Base-by-base conservation (phyloP, 2,329 filamentous ascomycete genomes). In the Trichophyton verrucosum region DNA sequence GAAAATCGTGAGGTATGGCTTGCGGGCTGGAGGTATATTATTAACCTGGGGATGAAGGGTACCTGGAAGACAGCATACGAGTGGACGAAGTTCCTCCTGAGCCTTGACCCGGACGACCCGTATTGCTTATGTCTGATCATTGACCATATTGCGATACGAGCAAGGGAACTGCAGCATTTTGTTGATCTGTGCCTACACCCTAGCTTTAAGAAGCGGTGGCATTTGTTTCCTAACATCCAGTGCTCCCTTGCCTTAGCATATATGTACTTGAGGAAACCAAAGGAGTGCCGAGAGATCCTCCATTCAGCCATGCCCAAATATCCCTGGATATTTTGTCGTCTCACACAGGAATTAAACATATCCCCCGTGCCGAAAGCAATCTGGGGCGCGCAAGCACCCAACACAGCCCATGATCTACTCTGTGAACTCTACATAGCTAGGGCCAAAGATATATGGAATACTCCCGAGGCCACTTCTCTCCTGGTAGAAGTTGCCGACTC, bases 1-100 rank as follows among this genome's bases (percentile, higher is more conserved):
- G 91, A 95, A 72, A 97, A 97, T 72, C 82, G 94, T 49, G 92
- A 97, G 72, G 85, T 99, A 65, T 96, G 89, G 86, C 83, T 97
- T 40, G 88, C 90, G 1, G 88, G 86, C 7, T 95, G 91, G 78
- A 85, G 91, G 66, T 96, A 96, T 68, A 86, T 97, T 67, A 84
- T 83, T 66, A 94, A 89, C 65, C 78, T 99, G 22, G 81, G 90
- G 15, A 86, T 90, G 75, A 92, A 95, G 67, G 91, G 91, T n/a
- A 96, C 92, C 1, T 96, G 90, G 79, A 82, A 91, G 55, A 97
- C 94, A 0, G 90, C 91, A 0, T 84, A 95, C 56, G 94, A 97
- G 73, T 99, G 94, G 91, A 83, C 89, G 5, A 96, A 94, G 74
- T 76, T 97, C 4, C 78, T 96, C 8, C 80, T 95, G 33, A 83